Percentiles rank a stretch among this genome's conserved stretches.
These are phyloP conservation scores for Omphalotus guepiniiformis DNA, from an alignment of 768 basidiomycete species.

Conservation along the genomic window DNA sequence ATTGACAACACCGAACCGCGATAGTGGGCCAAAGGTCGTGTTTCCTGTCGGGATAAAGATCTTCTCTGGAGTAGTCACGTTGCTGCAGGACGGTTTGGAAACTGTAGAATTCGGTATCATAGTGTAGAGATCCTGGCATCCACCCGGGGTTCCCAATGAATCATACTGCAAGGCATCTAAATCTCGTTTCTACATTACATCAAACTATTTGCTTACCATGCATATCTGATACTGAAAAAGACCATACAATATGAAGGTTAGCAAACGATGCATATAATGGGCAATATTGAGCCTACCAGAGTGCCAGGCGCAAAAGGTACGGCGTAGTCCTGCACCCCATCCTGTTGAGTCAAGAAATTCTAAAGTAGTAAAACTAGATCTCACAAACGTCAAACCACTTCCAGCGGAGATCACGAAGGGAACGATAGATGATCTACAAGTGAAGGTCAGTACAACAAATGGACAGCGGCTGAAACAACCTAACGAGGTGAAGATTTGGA, in stretches of 20 bases:
- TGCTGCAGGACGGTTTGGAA: constrained; percentile 33
- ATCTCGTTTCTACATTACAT: neutral
- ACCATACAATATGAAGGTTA: neutral
- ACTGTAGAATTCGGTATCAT: constrained; percentile 38
- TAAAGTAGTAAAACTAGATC: neutral
- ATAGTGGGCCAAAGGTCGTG: constrained; percentile 35
- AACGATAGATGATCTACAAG: constrained; percentile 32
- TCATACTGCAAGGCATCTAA: constrained; percentile 33
- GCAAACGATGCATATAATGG: neutral
- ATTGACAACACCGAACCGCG: constrained; percentile 40
- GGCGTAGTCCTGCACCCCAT: constrained; percentile 34
- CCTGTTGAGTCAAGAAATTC: neutral
- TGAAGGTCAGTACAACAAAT: neutral
- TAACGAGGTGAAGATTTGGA: constrained; percentile 48
- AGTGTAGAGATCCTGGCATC: constrained; percentile 47
- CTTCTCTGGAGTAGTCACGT: constrained; percentile 30
- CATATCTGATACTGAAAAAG: constrained; percentile 47
- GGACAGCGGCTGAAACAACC: neutral
- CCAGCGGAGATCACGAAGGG: constrained; percentile 43
- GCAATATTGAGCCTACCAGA: constrained; percentile 18
- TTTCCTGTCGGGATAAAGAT: constrained; percentile 30
- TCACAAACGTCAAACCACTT: constrained; percentile 25
- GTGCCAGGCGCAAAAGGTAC: constrained; percentile 50
- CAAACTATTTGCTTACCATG: constrained; percentile 34
- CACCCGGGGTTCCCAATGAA: constrained; percentile 42